phyloP scores from a whole-genome alignment of 192 early-diverging fungal genomes.

The Coemansia sp. region DNA sequence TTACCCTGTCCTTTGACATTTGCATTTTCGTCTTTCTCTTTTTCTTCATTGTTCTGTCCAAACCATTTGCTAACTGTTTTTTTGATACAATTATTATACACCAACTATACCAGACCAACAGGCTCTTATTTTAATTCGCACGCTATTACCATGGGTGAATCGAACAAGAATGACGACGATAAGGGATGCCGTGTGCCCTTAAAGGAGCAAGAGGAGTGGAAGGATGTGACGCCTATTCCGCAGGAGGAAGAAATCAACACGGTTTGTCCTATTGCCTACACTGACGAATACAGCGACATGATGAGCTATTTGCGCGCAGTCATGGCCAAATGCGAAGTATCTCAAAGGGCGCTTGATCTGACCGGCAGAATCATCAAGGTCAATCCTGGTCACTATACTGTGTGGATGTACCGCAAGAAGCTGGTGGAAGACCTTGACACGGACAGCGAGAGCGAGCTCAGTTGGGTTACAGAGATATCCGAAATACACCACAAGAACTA shows the following conservation, averaged over 20 bases:
- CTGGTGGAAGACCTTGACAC: slow-evolving; percentile 67
- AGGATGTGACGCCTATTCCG: slow-evolving; percentile 39
- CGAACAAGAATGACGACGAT: slow-evolving; percentile 1
- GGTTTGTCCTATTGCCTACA: slow-evolving; percentile 50
- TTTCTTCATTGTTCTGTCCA: not conserved
- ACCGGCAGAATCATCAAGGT: slow-evolving; percentile 76
- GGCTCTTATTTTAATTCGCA: not conserved
- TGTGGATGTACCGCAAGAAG: slow-evolving; percentile 91
- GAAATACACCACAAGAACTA: slow-evolving; percentile 87
- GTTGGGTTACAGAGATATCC: slow-evolving; percentile 73
- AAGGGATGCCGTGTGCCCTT: slow-evolving; percentile 13
- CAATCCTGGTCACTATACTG: slow-evolving; percentile 94
- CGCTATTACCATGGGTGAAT: not conserved
- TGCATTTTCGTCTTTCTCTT: not conserved
- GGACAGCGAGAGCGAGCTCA: slow-evolving; percentile 72
- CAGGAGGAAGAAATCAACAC: slow-evolving; percentile 37
- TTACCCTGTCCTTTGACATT: not conserved
- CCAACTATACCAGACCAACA: not conserved
- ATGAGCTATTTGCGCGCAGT: slow-evolving; percentile 92
- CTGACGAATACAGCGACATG: slow-evolving; percentile 44
- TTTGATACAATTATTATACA: not conserved
- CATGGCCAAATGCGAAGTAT: slow-evolving; percentile 66
- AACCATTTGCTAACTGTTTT: not conserved
- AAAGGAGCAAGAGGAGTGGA: slow-evolving; percentile 43
- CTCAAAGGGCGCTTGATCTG: slow-evolving; percentile 77